phyloP scores from a whole-genome alignment of 2,329 filamentous ascomycete genomes.

The Aspergillus sp. region DNA sequence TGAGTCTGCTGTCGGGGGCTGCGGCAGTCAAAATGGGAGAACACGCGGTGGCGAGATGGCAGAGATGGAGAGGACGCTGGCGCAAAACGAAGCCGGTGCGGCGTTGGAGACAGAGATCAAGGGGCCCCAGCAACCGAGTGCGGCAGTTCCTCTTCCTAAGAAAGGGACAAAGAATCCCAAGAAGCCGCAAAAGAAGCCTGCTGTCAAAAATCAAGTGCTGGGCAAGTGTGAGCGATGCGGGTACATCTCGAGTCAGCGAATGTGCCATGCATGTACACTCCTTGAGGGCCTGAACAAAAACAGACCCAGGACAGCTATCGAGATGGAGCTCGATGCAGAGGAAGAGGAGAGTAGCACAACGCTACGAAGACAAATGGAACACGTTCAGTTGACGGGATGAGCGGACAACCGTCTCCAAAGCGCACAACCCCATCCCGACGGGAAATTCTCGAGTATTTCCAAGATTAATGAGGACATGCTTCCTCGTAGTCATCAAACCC shows the following conservation, averaged over 20 bases:
- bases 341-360: conserved; percentile 54
- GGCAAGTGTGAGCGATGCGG: conserved; percentile 85
- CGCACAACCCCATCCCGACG: not conserved
- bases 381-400: conserved; percentile 43
- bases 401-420: not conserved
- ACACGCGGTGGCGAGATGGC: conserved; percentile 75
- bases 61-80: conserved; percentile 73
- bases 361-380: conserved; percentile 52
- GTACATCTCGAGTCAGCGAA: conserved; percentile 89
- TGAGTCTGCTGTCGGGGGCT: conserved; percentile 62
- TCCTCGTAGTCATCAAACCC: not conserved
- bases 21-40: conserved; percentile 69
- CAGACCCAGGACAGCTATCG: conserved; percentile 48
- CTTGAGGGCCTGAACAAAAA: conserved; percentile 87
- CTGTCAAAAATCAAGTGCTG: conserved; percentile 52
- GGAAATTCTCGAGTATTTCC: not conserved
- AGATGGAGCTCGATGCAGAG: conserved; percentile 47
- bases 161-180: conserved; percentile 23
- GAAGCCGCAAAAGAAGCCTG: conserved; percentile 41
- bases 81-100: conserved; percentile 61
- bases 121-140: conserved; percentile 14
- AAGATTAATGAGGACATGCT: not conserved
- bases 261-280: conserved; percentile 91
- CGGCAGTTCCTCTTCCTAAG: conserved; percentile 19
- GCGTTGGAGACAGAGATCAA: conserved; percentile 68